Conservation (phyloP, 352 stramenopile genomes). For the Globisporangium sylvaticum region DNA sequence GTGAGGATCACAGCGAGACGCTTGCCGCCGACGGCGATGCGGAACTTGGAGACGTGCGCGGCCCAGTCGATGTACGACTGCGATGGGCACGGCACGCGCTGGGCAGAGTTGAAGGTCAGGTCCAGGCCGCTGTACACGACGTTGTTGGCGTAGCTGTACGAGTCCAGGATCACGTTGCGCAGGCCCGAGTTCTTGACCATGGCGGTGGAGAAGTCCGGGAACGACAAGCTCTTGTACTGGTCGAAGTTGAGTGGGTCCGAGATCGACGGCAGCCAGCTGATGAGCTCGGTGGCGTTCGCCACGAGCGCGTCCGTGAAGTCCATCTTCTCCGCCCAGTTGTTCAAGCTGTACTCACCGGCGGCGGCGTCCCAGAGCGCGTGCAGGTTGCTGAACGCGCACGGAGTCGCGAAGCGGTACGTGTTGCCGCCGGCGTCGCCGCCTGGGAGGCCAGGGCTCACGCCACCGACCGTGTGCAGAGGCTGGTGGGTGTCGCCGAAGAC, state of each 20-base stretch:
- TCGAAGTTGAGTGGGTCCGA: slow-evolving; percentile 35
- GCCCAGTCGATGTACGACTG: slow-evolving; percentile 32
- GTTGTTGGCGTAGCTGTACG: slow-evolving; percentile 36
- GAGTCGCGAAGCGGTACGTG: slow-evolving; percentile 42
- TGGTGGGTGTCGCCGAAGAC: slow-evolving; percentile 68
- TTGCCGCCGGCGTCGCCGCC: slow-evolving; percentile 56
- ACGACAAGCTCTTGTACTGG: slow-evolving; percentile 35
- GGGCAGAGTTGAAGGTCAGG: slow-evolving; percentile 20
- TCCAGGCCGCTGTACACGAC: slow-evolving; percentile 39
- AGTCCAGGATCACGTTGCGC: slow-evolving; percentile 34
- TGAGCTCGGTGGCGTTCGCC: slow-evolving; percentile 47
- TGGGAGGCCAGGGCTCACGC: slow-evolving; percentile 42
- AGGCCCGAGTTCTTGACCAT: slow-evolving; percentile 28
- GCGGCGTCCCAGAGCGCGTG: slow-evolving; percentile 62
- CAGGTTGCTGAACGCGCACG: slow-evolving; percentile 56
- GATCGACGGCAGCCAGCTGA: slow-evolving; percentile 25
- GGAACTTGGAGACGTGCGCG: slow-evolving; percentile 35
- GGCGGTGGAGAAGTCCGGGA: slow-evolving; percentile 27
- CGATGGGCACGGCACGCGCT: slow-evolving; percentile 21
- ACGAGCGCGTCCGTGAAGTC: slow-evolving; percentile 15
- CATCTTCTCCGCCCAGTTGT: slow-evolving; percentile 45
- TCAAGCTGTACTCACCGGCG: slow-evolving; percentile 41
- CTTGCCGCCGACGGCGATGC: slow-evolving; percentile 42
- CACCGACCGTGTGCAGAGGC: slow-evolving; percentile 49
- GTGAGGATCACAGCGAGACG: slow-evolving; percentile 55